A percentile compares a stretch with the other conserved stretches of the same genome.
These are phyloP conservation scores for Naganishia vishniacii DNA, from an alignment of 768 basidiomycete genomes.

Conservation along the genomic window DNA sequence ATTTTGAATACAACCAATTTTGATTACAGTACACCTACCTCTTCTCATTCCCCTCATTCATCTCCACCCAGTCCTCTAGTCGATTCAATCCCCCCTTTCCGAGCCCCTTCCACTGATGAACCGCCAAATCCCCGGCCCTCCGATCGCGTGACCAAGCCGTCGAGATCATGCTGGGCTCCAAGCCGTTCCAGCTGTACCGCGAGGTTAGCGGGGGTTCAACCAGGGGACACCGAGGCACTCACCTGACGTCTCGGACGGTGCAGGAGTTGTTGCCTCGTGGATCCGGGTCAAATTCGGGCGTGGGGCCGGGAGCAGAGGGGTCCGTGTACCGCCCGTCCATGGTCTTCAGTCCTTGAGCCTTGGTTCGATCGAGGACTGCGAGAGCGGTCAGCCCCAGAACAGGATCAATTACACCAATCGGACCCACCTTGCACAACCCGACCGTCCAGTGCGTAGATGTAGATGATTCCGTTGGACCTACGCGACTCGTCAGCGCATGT, in stretches of 20 bases:
- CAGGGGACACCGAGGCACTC: background rate
- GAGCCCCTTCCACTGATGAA: conserved; percentile 94
- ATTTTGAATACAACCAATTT: too few species aligned
- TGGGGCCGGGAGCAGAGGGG: conserved; percentile 61
- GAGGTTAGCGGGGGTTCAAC: background rate
- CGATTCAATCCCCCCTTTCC: conserved; percentile 56
- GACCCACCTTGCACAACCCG: conserved; percentile 58
- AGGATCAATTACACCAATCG: background rate
- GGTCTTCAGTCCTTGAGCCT: conserved; percentile 62
- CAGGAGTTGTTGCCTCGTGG: conserved; percentile 38
- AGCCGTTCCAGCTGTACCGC: conserved; percentile 63
- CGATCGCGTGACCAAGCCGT: conserved; percentile 63
- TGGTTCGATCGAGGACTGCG: conserved; percentile 67
- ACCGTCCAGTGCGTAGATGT: conserved; percentile 97
- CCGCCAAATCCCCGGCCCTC: conserved; percentile 63
- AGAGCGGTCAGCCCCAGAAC: background rate
- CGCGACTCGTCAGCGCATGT: conserved; percentile 24
- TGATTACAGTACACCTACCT: too few species aligned
- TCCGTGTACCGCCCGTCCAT: conserved; percentile 51
- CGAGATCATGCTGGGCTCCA: conserved; percentile 87
- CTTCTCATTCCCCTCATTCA: conserved; percentile 48
- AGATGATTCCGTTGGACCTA: conserved; percentile 37
- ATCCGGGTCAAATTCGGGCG: conserved; percentile 37
- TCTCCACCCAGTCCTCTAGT: conserved; percentile 73
- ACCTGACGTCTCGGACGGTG: conserved; percentile 83